These are phyloP conservation scores for Primulina tabacum DNA, from an alignment of 257 asterid genomes.

Conservation along the genomic window DNA sequence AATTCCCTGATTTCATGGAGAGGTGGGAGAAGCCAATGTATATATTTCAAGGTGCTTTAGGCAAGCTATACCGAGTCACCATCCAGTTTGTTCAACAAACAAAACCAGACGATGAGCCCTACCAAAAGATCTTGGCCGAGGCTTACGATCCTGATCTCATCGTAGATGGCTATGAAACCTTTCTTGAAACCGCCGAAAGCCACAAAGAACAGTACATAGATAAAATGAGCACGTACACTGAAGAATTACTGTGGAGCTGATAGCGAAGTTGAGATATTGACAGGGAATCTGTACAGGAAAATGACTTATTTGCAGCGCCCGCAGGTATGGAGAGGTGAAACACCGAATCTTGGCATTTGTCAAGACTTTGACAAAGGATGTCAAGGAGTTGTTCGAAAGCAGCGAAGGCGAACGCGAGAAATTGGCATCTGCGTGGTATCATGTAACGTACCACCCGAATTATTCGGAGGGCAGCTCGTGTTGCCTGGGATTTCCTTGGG, in stretches of 20 bases:
- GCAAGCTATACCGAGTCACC: slow-evolving; percentile 79
- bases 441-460: slow-evolving; percentile 60
- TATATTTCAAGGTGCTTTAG: slow-evolving; percentile 59
- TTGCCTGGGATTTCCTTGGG: slow-evolving; percentile 92
- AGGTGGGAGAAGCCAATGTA: slow-evolving; percentile 84
- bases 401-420: slow-evolving; percentile 33
- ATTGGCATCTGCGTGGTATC: slow-evolving; percentile 90
- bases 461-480: slow-evolving; percentile 42
- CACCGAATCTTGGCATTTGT: slow-evolving; percentile 71
- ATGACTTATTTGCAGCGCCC: slow-evolving; percentile 54
- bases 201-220: slow-evolving; percentile 71
- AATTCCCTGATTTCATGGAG: slow-evolving; percentile 92
- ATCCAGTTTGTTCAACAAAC: slow-evolving; percentile 27
- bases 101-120: slow-evolving; percentile 25
- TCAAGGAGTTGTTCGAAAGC: slow-evolving; percentile 58
- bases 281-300: slow-evolving; percentile 64
- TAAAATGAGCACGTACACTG: slow-evolving; percentile 42
- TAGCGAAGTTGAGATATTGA: slow-evolving; percentile 79
- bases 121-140: slow-evolving; percentile 29
- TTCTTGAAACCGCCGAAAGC: slow-evolving; percentile 43
- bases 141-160: slow-evolving; percentile 68
- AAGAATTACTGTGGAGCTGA: slow-evolving; percentile 62
- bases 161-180: slow-evolving; percentile 57
- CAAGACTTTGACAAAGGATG: slow-evolving; percentile 70
- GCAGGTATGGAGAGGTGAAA: slow-evolving; percentile 78